Evolutionary conservation across 1,139 yeast species (phyloP).

Genomic region (Yarrowia galli): DNA sequence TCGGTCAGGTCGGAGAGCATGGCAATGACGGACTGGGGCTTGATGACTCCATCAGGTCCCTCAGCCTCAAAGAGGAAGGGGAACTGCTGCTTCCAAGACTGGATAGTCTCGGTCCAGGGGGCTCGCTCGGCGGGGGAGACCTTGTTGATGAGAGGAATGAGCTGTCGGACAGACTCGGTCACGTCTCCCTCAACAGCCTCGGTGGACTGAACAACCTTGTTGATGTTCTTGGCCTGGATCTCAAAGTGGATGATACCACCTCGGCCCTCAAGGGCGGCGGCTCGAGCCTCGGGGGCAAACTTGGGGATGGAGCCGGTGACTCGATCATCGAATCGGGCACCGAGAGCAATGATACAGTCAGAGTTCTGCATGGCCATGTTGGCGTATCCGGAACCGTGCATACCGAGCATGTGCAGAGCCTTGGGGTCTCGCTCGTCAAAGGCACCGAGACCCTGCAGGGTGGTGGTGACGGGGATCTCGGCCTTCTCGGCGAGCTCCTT

Average conservation of each 20-base stretch:
- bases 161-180: slow-evolving; percentile 71
- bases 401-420: slow-evolving; percentile 94
- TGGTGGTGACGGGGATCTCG: slow-evolving; percentile 92
- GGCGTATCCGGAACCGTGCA: slow-evolving; percentile 98
- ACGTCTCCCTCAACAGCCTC: slow-evolving; percentile 98
- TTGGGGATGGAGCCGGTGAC: slow-evolving; percentile 86
- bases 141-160: slow-evolving; percentile 76
- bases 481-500: slow-evolving; percentile 91
- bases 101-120: slow-evolving; percentile 78
- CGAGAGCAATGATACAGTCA: slow-evolving; percentile 90
- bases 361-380: slow-evolving; percentile 93
- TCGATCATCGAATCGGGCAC: slow-evolving; percentile 98
- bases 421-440: slow-evolving; percentile 92
- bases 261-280: slow-evolving; percentile 84
- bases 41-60: slow-evolving; percentile 62
- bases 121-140: slow-evolving; percentile 57
- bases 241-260: slow-evolving; percentile 98
- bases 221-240: slow-evolving; percentile 93
- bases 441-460: slow-evolving; percentile 92
- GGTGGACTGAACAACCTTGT: slow-evolving; percentile 96
- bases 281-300: slow-evolving; percentile 92
- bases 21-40: slow-evolving; percentile 89
- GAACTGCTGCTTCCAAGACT: slow-evolving; percentile 83
- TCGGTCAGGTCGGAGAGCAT: slow-evolving; percentile 78
- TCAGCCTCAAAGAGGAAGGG: slow-evolving; percentile 76